phyloP scores from a whole-genome alignment of 176 grass and related monocot species.

The Carex myosuroides region DNA sequence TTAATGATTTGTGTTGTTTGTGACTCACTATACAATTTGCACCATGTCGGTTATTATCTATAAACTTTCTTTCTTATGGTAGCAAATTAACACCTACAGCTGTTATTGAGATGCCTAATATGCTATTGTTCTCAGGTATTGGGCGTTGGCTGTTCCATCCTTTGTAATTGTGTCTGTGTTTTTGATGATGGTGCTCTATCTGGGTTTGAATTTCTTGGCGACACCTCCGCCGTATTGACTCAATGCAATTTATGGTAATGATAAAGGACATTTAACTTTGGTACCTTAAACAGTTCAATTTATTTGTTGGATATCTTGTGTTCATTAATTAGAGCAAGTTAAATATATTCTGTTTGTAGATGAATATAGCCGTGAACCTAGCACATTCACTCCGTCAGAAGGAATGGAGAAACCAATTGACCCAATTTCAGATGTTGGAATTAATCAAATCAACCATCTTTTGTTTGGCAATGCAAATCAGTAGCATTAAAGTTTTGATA shows the following conservation, averaged over 20 bases:
- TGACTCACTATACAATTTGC: neutral
- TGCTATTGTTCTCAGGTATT: too few species aligned
- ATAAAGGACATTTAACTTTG: too few species aligned
- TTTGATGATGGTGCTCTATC: too few species aligned
- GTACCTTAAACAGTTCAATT: too few species aligned
- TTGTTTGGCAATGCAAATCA: slow-evolving; percentile 24
- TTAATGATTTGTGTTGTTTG: too few species aligned
- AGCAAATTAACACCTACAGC: neutral
- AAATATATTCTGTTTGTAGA: slow-evolving; percentile 27
- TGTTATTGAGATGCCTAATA: neutral
- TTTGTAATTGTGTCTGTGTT: too few species aligned
- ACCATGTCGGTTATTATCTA: neutral
- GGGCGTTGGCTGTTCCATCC: too few species aligned
- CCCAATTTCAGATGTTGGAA: slow-evolving; percentile 35
- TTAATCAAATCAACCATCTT: slow-evolving; percentile 31
- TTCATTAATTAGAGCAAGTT: too few species aligned
- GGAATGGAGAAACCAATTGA: slow-evolving; percentile 38
- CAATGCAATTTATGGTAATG: too few species aligned
- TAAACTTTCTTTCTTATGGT: neutral
- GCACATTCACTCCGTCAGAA: neutral
- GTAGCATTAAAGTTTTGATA: neutral
- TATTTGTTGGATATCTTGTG: too few species aligned
- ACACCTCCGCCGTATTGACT: too few species aligned
- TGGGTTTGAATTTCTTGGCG: too few species aligned
- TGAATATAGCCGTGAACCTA: slow-evolving; percentile 37